These are phyloP conservation scores for Sinapis alba DNA, from an alignment of 441 rosid species.

Conservation along the genomic window DNA sequence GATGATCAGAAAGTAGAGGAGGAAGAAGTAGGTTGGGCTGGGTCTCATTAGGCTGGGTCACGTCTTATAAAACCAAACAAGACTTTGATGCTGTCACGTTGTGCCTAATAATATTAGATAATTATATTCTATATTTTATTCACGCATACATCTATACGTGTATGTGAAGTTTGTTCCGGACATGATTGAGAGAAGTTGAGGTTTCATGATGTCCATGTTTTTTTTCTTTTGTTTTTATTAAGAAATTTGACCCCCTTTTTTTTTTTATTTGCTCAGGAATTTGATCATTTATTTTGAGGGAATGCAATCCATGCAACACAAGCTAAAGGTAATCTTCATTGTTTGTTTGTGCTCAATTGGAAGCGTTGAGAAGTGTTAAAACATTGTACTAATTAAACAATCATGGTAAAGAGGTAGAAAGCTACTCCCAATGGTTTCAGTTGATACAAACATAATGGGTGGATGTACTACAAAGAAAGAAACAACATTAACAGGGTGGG, in stretches of 20 bases:
- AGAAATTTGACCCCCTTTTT: constrained; percentile 8
- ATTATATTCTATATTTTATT: constrained; percentile 9
- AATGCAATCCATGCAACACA: not conserved
- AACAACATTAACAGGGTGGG: constrained; percentile 16
- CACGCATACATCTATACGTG: not conserved
- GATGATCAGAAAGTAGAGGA: constrained; percentile 30
- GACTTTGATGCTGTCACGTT: constrained; percentile 43
- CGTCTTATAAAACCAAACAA: constrained; percentile 37
- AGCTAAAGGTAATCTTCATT: not conserved
- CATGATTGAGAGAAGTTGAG: constrained; percentile 35
- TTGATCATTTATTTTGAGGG: not conserved
- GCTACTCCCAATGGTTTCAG: constrained; percentile 21
- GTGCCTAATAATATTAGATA: constrained; percentile 28
- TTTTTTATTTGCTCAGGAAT: not conserved
- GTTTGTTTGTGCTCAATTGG: not conserved
- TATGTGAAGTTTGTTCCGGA: constrained; percentile 29
- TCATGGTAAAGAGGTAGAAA: not conserved
- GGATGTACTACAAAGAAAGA: constrained; percentile 15
- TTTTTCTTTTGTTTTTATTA: not conserved
- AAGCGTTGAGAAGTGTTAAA: constrained; percentile 3
- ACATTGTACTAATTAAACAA: constrained; percentile 1
- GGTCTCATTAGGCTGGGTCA: constrained; percentile 41
- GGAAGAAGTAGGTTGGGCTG: constrained; percentile 28
- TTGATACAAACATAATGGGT: constrained; percentile 14
- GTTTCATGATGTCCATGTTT: constrained; percentile 42